These are phyloP conservation scores for Thinopyrum elongatum DNA, from an alignment of 176 grass and related monocot species.

Conservation along the genomic window DNA sequence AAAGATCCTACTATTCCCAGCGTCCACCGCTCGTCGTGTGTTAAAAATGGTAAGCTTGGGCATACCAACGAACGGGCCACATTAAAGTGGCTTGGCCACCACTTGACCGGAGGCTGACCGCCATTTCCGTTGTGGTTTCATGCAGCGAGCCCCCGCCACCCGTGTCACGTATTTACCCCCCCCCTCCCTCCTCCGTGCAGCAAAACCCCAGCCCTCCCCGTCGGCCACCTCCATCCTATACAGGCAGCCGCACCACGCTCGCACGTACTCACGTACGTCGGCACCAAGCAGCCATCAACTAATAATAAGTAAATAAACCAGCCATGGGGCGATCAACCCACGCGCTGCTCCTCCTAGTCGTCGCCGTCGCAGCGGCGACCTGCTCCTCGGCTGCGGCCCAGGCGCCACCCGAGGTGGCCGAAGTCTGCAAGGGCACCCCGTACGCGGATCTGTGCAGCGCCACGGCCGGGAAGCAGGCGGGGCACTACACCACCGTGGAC, in stretches of 20 bases:
- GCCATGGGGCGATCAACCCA: constrained; percentile 25
- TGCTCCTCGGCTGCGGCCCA: neutral
- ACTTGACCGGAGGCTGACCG: neutral
- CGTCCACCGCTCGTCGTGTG: neutral
- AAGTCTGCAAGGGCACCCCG: constrained; percentile 30
- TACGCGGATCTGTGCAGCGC: constrained; percentile 23
- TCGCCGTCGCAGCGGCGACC: neutral
- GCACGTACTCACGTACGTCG: neutral
- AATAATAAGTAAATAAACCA: neutral
- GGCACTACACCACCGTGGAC: neutral
- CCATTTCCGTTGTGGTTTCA: constrained; percentile 13
- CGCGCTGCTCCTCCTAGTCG: constrained; percentile 21
- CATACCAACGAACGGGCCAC: neutral
- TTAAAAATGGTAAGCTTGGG: constrained; percentile 13
- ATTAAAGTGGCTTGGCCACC: neutral
- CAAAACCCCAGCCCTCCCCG: neutral
- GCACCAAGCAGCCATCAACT: neutral
- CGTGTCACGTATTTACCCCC: constrained; percentile 27
- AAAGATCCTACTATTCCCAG: neutral
- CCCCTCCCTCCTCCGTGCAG: neutral
- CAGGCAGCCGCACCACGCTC: neutral
- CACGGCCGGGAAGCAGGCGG: constrained; percentile 1
- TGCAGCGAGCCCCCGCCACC: neutral
- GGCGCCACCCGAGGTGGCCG: neutral
- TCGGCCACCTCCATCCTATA: neutral